Base-by-base conservation (phyloP, 768 basidiomycete species). In the Hebeloma cylindrosporum region DNA sequence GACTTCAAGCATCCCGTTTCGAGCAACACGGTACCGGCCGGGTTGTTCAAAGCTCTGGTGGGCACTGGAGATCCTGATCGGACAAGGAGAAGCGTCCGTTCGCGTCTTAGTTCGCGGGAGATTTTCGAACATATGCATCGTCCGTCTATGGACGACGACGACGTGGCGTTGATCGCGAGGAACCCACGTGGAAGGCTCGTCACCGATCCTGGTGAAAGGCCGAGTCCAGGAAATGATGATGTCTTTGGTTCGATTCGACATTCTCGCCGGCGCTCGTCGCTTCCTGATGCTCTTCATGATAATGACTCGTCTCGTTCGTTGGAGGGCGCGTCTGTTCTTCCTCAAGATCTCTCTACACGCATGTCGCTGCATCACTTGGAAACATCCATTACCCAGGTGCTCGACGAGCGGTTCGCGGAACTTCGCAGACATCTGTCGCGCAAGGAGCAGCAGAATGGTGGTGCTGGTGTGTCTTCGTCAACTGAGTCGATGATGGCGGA, bases 11-110 rank as follows among this genome's bases (percentile, higher is more conserved):
- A 74, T 35, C 66, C 67, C 21, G 57, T 66, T 9, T 72, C 73
- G 7, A 80, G 71, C 25, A 89, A 88, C 55, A 92, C 86, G 5
- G 83, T 91, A 7, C 90, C 90, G 14, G 90, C 90, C 25, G 88
- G 88, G 2, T 58, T 92, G 44, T 93, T 93, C 77, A 91, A 91
- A 67, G 85, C 87, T 8, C 71, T 89, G 38, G 81, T 76, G 20
- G 76, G 67, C 40, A 62, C 57, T 31, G 68, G 65, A 13, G 87
- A 90, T n/a, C n/a, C n/a, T 33, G 86, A 86, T 50, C 74, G 83
- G 32, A 82, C 83, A 2, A 78, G 87, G 44, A 72, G 80, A 33
- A 72, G 71, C 33, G 85, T 88, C n/a, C 83, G 86, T 35, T 90
- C 89, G 16, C 75, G 88, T 27, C 73, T 90, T 45, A 72, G 79